Evolutionary conservation across 768 basidiomycete genomes (phyloP).

Genomic region (Trametes elegans): DNA sequence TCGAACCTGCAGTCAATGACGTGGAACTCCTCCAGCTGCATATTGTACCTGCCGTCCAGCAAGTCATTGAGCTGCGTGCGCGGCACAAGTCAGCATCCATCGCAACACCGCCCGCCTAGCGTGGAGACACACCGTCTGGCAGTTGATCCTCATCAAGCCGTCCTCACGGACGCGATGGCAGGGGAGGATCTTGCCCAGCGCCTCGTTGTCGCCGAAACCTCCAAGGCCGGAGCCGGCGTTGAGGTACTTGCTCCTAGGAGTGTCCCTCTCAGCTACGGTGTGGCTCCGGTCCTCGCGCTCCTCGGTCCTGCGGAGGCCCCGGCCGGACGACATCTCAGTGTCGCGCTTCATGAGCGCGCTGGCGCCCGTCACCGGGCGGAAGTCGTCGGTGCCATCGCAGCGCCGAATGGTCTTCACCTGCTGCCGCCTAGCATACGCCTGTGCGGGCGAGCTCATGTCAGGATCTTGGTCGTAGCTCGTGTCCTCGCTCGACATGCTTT

Average conservation of each 20-base stretch:
- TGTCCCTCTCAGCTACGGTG: slow-evolving; percentile 23
- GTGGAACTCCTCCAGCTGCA: slow-evolving; percentile 64
- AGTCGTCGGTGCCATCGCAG: slow-evolving; percentile 81
- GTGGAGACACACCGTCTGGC: slow-evolving; percentile 62
- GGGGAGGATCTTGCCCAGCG: slow-evolving; percentile 88
- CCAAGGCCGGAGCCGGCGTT: slow-evolving; percentile 59
- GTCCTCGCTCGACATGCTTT: slow-evolving; percentile 45
- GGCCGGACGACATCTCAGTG: slow-evolving; percentile 40
- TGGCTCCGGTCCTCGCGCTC: slow-evolving; percentile 19
- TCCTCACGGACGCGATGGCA: slow-evolving; percentile 94
- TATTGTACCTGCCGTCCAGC: slow-evolving; percentile 69
- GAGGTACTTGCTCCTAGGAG: slow-evolving; percentile 32
- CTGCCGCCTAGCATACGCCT: slow-evolving; percentile 76
- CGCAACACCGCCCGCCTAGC: background rate
- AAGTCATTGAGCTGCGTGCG: slow-evolving; percentile 68
- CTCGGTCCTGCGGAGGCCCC: slow-evolving; percentile 17
- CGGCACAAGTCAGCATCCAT: slow-evolving; percentile 11
- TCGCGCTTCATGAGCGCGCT: slow-evolving; percentile 46
- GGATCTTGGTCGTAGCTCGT: slow-evolving; percentile 48
- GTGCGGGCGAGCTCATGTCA: slow-evolving; percentile 78
- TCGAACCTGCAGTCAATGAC: slow-evolving; percentile 97
- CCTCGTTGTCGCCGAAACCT: slow-evolving; percentile 92
- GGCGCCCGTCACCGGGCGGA: slow-evolving; percentile 69
- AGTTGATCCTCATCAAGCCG: slow-evolving; percentile 87
- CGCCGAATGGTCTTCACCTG: slow-evolving; percentile 74